A percentile compares a stretch with the other conserved stretches of the same genome.
Evolutionary conservation across 2,329 filamentous ascomycete genomes (phyloP).

Genomic region (Sporothrix mexicana): DNA sequence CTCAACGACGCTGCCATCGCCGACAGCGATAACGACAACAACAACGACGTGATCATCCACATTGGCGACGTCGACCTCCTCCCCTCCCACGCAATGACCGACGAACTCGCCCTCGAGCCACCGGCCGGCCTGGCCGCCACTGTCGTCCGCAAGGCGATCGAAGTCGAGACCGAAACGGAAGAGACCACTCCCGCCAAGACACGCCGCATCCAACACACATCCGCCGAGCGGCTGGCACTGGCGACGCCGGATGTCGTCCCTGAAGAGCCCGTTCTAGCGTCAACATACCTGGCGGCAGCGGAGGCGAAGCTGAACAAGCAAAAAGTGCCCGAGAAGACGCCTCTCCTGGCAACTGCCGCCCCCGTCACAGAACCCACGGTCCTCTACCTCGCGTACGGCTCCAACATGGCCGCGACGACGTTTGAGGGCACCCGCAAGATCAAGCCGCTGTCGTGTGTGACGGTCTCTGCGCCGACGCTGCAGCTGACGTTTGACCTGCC

Average conservation of each 20-base stretch:
- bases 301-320: not conserved
- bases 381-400: constrained; percentile 88
- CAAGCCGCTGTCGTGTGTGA: constrained; percentile 77
- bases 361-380: constrained; percentile 52
- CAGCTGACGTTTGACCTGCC: constrained; percentile 83
- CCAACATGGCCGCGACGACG: constrained; percentile 80
- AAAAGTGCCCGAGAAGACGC: not conserved
- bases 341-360: constrained; percentile 30
- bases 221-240: constrained; percentile 48
- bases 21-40: not conserved
- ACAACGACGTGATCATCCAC: constrained; percentile 24
- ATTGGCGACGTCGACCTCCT: constrained; percentile 26
- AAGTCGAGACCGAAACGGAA: not conserved
- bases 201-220: constrained; percentile 45
- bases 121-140: constrained; percentile 15
- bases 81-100: not conserved
- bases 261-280: constrained; percentile 33
- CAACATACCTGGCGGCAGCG: constrained; percentile 11
- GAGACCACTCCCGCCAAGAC: not conserved
- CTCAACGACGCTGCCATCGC: not conserved
- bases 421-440: constrained; percentile 81
- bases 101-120: constrained; percentile 1
- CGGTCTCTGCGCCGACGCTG: constrained; percentile 80
- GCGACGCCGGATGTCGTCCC: constrained; percentile 33
- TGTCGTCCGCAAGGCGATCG: not conserved